phyloP scores from a whole-genome alignment of 306 rosid genomes.

The Quercus rubra region DNA sequence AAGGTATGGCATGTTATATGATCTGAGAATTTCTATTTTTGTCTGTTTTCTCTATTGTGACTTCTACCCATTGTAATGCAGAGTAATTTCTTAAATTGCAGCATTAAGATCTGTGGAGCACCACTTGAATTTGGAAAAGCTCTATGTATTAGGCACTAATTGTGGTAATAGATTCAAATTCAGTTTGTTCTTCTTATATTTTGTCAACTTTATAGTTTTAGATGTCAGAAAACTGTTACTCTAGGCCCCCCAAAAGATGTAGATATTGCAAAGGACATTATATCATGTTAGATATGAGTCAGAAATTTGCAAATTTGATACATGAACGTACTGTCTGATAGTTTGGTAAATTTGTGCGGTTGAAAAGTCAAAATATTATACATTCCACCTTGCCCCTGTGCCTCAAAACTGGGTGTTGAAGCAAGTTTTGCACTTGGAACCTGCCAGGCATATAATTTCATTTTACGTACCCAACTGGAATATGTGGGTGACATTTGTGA shows the following conservation, averaged over 20 bases:
- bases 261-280: not conserved
- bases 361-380: not conserved
- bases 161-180: slow-evolving; percentile 59
- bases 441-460: not conserved
- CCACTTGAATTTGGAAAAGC: slow-evolving; percentile 89
- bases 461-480: not conserved
- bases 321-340: not conserved
- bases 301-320: not conserved
- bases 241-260: not conserved
- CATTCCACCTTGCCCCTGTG: not conserved
- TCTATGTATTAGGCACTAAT: slow-evolving; percentile 93
- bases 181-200: not conserved
- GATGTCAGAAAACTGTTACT: not conserved
- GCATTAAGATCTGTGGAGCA: slow-evolving; percentile 95
- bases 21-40: slow-evolving; percentile 12
- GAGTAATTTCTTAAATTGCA: slow-evolving; percentile 94
- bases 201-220: not conserved
- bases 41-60: slow-evolving; percentile 55
- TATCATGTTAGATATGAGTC: not conserved
- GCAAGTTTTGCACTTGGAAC: not conserved
- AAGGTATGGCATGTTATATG: slow-evolving; percentile 51
- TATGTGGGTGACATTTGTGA: not conserved
- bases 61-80: slow-evolving; percentile 88
- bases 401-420: not conserved
- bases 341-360: not conserved